phyloP scores from a whole-genome alignment of 805 yeast species.

The Candida takata region DNA sequence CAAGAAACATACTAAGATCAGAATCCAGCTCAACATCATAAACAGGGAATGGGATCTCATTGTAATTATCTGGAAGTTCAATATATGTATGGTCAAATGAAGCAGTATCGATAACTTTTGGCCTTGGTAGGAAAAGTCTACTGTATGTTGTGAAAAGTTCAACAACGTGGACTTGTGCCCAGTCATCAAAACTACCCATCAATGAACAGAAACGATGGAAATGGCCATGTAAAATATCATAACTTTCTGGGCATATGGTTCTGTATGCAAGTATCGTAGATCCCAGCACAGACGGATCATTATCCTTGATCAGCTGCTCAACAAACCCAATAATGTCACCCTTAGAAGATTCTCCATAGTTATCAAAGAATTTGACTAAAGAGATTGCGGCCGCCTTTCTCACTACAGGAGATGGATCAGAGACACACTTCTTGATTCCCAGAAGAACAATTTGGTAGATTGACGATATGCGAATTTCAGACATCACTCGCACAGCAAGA shows the following conservation, averaged over 20 bases:
- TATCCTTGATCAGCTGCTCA: slow-evolving; percentile 53
- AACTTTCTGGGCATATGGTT: slow-evolving; percentile 45
- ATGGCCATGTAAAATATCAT: slow-evolving; percentile 66
- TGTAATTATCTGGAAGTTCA: slow-evolving; percentile 38
- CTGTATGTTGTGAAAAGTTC: slow-evolving; percentile 64
- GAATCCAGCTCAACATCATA: slow-evolving; percentile 40
- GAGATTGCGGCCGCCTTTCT: slow-evolving; percentile 76
- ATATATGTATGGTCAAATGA: slow-evolving; percentile 22
- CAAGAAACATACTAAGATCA: slow-evolving; percentile 52
- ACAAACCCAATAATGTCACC: slow-evolving; percentile 46
- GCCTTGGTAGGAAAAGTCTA: slow-evolving; percentile 51
- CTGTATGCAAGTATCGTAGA: slow-evolving; percentile 54
- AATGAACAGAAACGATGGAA: slow-evolving; percentile 50
- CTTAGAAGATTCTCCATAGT: slow-evolving; percentile 35
- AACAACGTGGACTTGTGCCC: slow-evolving; percentile 55
- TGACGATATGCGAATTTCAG: slow-evolving; percentile 77
- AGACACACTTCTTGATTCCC: slow-evolving; percentile 58
- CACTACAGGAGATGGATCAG: slow-evolving; percentile 73
- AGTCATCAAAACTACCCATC: slow-evolving; percentile 54
- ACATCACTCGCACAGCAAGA: slow-evolving; percentile 67
- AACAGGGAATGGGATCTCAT: slow-evolving; percentile 30
- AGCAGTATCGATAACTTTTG: slow-evolving; percentile 34
- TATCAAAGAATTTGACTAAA: slow-evolving; percentile 47
- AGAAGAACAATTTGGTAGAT: slow-evolving; percentile 72
- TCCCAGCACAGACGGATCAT: slow-evolving; percentile 59